Base-by-base conservation (phyloP, 495 filamentous ascomycete genomes). In the Evansstolkia leycettana region DNA sequence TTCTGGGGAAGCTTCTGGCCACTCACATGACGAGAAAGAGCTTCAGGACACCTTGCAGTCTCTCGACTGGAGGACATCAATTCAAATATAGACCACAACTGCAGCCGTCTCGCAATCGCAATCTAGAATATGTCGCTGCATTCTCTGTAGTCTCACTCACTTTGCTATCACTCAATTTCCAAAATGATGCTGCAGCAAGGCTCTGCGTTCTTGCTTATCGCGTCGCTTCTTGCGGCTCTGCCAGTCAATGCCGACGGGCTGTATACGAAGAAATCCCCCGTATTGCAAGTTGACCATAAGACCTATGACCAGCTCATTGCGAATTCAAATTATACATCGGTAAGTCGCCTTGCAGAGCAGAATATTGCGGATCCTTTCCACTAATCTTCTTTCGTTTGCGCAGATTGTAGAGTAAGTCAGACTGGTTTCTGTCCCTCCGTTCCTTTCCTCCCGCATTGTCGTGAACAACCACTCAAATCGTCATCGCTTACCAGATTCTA, bases 281-380 rank as follows among this genome's bases (percentile, higher is more conserved):
- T 99, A 28, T 51, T 95, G 15, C 85, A 92, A 54, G 65, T 96
- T 28, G 76, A 87, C 52, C 72, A 64, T n/a, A 86, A 80, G 58
- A 79, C 65, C 50, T 99, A 92, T 57, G 78, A 85, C 57, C 72
- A 73, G 38, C 65, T 93, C 42, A 86, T 99, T 56, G 74, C 82
- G 13, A 78, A 84, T 48, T 93, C 86, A 33, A 93, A 93, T 54
- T 66, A 94, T 54, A 85, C 86, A 31, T 86, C 89, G 37, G 88
- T 95, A 74, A 64, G 82, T 17, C 24, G 28, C 34, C 9, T 34
- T 16, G 13, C 4, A 17, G 7, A 15, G 3, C 17, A 16, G 17
- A n/a, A n/a, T n/a, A 5, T 41, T 41, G 34, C 36, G 24, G 17
- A 10, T 36, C 27, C 25, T 24, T 9, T 5, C 7, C 42, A 35